Base-by-base conservation (phyloP, 176 grass and related monocot genomes). In the Pontederia crassipes region DNA sequence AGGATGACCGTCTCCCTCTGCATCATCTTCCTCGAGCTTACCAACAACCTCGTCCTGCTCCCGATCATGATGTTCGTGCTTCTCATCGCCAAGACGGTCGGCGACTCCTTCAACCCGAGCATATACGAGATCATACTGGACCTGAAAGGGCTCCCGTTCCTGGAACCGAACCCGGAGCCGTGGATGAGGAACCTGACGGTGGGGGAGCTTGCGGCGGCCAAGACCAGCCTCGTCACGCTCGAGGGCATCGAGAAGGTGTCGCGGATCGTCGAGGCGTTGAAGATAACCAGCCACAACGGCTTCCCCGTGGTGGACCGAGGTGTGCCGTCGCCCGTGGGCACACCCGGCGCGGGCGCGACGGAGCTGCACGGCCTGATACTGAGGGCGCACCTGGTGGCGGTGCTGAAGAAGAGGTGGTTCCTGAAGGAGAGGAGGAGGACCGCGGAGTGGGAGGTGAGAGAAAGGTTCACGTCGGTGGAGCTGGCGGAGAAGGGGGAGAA, bases 91-190 rank as follows among this genome's bases (percentile, higher is more conserved):
- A 97, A 97, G 77, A 78, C 83, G 8, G 81, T 97, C 20, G 87
- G 87, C 24, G 87, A 97, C 26, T 84, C 74, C 0, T 82, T 97
- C 61, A 97, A 97, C 79, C 92, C 86, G 10, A 91, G 87, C 72
- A 97, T 97, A 65, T 97, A 97, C 72, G 92, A 91, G 82, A 97
- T 97, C 77, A 97, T 97, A 70, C 87, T 97, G 13, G 84, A 97
- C 12, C 87, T 97, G 73, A 97, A 91, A 66, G 81, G 87, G 2
- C 53, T 97, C 3, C 92, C 92, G 0, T 97, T 97, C 81, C 73
- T 97, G 2, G 92, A 97, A 0, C 62, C 87, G 11, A 82, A 82
- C 71, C 83, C 86, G 0, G 92, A 96, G 66, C 79, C 86, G 0
- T 97, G 93, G 93, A 97, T 97, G 93, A 91, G 86, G 79, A 86